A percentile compares a stretch with the other conserved stretches of the same genome.
phyloP scores from a whole-genome alignment of 257 asterid species.

The Capsicum pubescens region DNA sequence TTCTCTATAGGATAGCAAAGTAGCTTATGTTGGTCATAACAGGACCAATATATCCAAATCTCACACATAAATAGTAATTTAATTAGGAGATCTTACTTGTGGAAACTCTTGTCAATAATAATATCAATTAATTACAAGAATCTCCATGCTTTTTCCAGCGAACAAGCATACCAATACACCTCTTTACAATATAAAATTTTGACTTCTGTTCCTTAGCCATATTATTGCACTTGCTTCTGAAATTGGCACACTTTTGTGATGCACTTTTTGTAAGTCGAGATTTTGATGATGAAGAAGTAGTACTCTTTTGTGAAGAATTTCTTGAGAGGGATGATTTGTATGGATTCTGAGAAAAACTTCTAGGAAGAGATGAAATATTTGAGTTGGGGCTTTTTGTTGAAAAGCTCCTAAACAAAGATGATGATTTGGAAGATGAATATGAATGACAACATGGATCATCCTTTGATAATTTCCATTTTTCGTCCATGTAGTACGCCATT shows the following conservation, averaged over 20 bases:
- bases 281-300: neutral
- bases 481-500: constrained; percentile 84
- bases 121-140: constrained; percentile 47
- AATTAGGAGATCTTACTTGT: constrained; percentile 15
- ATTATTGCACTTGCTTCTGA: constrained; percentile 68
- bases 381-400: constrained; percentile 51
- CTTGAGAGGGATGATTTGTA: constrained; percentile 52
- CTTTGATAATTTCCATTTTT: constrained; percentile 61
- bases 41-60: constrained; percentile 43
- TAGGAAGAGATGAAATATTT: constrained; percentile 45
- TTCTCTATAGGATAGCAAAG: constrained; percentile 44
- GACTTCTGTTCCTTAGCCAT: constrained; percentile 87
- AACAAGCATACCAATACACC: constrained; percentile 83
- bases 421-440: constrained; percentile 42
- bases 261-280: constrained; percentile 35
- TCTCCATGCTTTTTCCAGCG: constrained; percentile 76
- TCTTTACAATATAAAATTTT: constrained; percentile 78
- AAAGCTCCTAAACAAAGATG: constrained; percentile 54
- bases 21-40: constrained; percentile 42
- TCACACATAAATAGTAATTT: constrained; percentile 28
- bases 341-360: constrained; percentile 59
- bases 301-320: constrained; percentile 54
- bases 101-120: constrained; percentile 18
- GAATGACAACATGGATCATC: constrained; percentile 51
- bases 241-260: constrained; percentile 54